Evolutionary conservation across 2,329 filamentous ascomycete genomes (phyloP), one percentile per base, ranked within the genome.

Genomic region (Colletotrichum tabaci): DNA sequence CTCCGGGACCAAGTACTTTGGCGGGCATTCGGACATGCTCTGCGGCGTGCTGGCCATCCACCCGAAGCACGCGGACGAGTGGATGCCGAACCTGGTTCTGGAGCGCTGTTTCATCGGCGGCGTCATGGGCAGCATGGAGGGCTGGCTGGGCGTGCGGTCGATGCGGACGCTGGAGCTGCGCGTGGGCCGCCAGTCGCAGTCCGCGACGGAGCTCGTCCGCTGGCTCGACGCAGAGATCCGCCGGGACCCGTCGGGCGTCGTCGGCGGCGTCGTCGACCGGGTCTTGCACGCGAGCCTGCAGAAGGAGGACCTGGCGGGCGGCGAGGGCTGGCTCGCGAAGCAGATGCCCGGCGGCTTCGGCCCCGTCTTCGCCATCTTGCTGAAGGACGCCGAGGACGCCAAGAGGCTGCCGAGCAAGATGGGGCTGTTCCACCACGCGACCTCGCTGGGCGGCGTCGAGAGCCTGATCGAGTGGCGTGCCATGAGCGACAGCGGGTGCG

Each of bases 261-360:
- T 93, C 0, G 82, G 83, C 62, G 82, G 83, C 13, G 83, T 90
- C 0, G 86, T 98, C 0, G 84, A 83, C 16, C 85, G 86, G 67
- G 85, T 98, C 13, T 85, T 87, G 74, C 95, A 98, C 82, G 95
- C 95, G 0, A 94, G 91, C 79, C 82, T 98, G 75, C 96, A 98
- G 64, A 84, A 85, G 40, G 86, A 89, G 61, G 88, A 87, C 16
- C 81, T 84, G 21, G 56, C 73, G 0, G 87, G 90, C 49, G 86
- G 88, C 73, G 85, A 84, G 60, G 87, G 86, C 58, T 99, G 96
- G 96, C 82, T 98, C 78, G 83, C 86, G 77, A 87, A 88, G 82
- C 96, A 98, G 86, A 98, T 99, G 96, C 94, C 95, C 0, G 89
- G 90, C 74, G 96, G 96, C 0, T 98, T 91, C 80, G 95, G 95